These are phyloP conservation scores for Wickerhamomyces sydowiorum DNA, from an alignment of 805 yeast species.

Conservation along the genomic window DNA sequence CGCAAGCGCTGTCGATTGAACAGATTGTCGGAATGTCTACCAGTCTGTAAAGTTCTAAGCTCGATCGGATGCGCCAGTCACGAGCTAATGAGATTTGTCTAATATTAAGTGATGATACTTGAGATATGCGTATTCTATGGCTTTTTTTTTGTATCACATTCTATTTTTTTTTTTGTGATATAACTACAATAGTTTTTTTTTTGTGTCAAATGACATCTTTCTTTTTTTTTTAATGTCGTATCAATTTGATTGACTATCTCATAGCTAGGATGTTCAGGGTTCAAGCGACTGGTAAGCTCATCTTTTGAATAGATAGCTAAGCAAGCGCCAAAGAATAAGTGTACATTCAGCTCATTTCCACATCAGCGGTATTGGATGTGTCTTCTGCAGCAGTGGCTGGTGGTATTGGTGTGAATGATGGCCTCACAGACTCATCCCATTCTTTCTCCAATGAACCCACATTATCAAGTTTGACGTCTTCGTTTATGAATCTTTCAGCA, in stretches of 20 bases:
- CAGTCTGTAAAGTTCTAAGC: too few relatives aligned
- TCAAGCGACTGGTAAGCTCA: too few relatives aligned
- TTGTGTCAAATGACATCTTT: background rate
- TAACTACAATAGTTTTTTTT: background rate
- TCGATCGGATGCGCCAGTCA: too few relatives aligned
- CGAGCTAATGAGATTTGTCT: too few relatives aligned
- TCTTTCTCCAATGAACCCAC: slow-evolving; percentile 6
- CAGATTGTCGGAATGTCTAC: too few relatives aligned
- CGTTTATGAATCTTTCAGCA: slow-evolving; percentile 19
- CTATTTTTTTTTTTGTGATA: background rate
- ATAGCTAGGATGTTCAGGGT: background rate
- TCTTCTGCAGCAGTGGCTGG: background rate
- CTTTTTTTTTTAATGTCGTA: background rate
- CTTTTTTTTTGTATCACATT: background rate
- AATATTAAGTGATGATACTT: too few relatives aligned
- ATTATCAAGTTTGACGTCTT: slow-evolving; percentile 5
- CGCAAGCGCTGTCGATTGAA: too few relatives aligned
- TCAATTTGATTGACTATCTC: background rate
- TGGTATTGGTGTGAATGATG: slow-evolving; percentile 1
- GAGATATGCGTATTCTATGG: background rate
- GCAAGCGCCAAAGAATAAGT: too few relatives aligned
- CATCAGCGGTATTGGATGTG: slow-evolving; percentile 2
- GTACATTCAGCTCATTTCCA: background rate
- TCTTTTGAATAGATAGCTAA: too few relatives aligned
- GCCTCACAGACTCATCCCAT: slow-evolving; percentile 18